A percentile compares a stretch with the other conserved stretches of the same genome.
Evolutionary conservation across 257 asterid genomes (phyloP).

Genomic region (Solanum clarkiae): DNA sequence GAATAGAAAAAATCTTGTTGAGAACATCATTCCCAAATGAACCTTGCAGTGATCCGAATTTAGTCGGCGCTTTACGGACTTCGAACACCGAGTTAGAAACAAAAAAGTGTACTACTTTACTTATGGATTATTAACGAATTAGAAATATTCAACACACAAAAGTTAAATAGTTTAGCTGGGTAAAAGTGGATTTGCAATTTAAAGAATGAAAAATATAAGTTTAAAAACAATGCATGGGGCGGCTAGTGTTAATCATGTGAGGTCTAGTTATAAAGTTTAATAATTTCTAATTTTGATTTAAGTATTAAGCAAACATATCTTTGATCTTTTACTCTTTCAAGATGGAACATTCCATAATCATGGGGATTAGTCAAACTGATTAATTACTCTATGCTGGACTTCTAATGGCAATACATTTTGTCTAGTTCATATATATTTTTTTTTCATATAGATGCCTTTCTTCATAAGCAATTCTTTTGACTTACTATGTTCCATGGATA

Average conservation of each 20-base stretch:
- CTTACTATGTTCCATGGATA: neutral
- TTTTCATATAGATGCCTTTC: neutral
- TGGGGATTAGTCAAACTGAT: neutral
- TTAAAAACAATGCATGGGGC: neutral
- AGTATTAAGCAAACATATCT: neutral
- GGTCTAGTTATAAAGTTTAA: neutral
- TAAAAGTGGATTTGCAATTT: neutral
- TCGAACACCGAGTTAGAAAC: too few relatives aligned
- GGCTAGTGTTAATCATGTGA: neutral
- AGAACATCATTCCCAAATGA: fast-evolving
- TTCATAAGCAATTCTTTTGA: neutral
- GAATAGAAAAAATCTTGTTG: too few relatives aligned
- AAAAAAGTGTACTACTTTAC: neutral
- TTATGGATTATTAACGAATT: neutral
- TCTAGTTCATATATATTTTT: neutral
- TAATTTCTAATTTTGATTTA: neutral
- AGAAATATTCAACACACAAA: neutral
- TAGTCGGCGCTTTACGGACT: too few relatives aligned
- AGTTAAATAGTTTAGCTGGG: neutral
- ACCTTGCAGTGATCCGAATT: too few relatives aligned
- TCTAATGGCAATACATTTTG: neutral
- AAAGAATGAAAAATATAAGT: neutral
- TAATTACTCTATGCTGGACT: neutral
- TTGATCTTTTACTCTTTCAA: neutral
- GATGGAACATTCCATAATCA: neutral